Base-by-base conservation (phyloP, 2,329 filamentous ascomycete species). In the Parasarocladium wereldwijsianum region DNA sequence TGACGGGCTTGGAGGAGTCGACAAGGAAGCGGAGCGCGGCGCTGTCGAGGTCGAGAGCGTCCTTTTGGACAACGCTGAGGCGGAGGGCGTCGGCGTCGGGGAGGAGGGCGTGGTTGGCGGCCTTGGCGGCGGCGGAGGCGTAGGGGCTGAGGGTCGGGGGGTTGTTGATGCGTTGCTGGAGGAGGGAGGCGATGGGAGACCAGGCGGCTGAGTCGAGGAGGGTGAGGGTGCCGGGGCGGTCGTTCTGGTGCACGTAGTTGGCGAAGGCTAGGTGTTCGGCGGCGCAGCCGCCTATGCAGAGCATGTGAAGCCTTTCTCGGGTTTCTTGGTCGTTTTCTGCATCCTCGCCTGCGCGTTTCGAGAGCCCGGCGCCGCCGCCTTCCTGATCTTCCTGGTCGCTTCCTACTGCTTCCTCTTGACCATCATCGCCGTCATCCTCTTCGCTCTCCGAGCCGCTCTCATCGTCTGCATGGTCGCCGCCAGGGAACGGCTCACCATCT, bases 181-280 rank as follows among this genome's bases (percentile, higher is more conserved):
- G 61, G 9, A 64, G 63, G 0, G 57, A 42, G 5, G 80, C 58
- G 8, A 86, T 70, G 3, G 51, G 38, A 0, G 57, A 58, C 87
- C 90, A 96, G 17, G 80, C 71, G 3, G 78, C 90, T 12, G 82
- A 73, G 54, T 96, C 87, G 27, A 94, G 55, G n/a, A 84, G 71
- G 5, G 62, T 66, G 8, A 90, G 53, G 18, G 54, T 37, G 13
- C 54, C 55, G 1, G 25, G 17, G 5, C 26, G 19, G 4, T 42
- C 34, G 4, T 38, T 26, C 3, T 37, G 39, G 8, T 43, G 35
- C 14, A 47, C 42, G 15, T 69, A 42, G 40, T 60, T 57, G 6
- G 55, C 64, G 25, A 70, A 57, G 9, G 66, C 64, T 7, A 62
- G 57, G 12, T 85, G 64, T 50, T 77, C 72, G 10, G 72, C 70